Conservation (phyloP, 2,329 filamentous ascomycete genomes). For the Coniochaeta prunicola region DNA sequence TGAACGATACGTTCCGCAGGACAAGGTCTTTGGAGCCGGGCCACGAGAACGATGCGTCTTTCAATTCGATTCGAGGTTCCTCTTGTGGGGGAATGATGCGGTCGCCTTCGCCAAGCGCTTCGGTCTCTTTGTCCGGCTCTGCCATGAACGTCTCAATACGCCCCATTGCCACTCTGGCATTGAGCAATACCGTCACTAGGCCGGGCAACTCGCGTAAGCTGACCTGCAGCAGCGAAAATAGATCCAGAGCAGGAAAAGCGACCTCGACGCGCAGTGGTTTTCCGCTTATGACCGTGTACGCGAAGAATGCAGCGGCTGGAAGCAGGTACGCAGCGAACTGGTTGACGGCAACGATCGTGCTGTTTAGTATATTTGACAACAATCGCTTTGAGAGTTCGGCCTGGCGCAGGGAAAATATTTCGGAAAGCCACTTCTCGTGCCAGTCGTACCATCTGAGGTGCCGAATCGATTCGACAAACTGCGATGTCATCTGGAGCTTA, state of each 20-base stretch:
- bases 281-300: constrained; percentile 67
- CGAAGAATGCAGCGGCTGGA: constrained; percentile 73
- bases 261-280: constrained; percentile 68
- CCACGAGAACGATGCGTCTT: constrained; percentile 69
- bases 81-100: constrained; percentile 1
- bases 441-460: constrained; percentile 78
- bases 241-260: constrained; percentile 77
- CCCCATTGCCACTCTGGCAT: constrained; percentile 73
- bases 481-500: constrained; percentile 72
- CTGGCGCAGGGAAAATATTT: constrained; percentile 61
- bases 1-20: constrained; percentile 37
- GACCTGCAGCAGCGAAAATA: constrained; percentile 69
- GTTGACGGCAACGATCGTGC: constrained; percentile 62
- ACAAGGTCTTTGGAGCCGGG: constrained; percentile 55
- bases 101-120: constrained; percentile 19
- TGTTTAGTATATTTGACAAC: constrained; percentile 54
- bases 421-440: constrained; percentile 67
- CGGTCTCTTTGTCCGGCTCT: constrained; percentile 67
- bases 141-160: constrained; percentile 82
- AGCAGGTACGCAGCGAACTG: constrained; percentile 66
- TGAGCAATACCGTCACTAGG: constrained; percentile 69
- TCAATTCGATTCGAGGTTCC: constrained; percentile 40
- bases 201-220: constrained; percentile 69
- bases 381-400: constrained; percentile 61
- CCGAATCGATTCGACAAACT: constrained; percentile 81